Evolutionary conservation across 73 alveolate species (phyloP), one percentile per base, ranked within the genome.

Genomic region (Tetrahymena thermophila): DNA sequence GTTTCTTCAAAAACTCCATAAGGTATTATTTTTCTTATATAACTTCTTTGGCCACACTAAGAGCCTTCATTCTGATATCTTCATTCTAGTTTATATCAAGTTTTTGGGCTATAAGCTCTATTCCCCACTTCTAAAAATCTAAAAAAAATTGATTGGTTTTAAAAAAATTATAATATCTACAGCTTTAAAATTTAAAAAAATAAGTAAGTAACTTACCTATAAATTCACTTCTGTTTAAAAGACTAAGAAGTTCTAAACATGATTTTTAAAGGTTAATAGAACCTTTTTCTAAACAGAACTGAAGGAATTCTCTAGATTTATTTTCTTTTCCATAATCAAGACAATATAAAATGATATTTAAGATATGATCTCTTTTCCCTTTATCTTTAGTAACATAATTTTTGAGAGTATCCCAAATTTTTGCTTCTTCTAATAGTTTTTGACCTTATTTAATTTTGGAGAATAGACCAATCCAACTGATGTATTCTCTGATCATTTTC

Each of bases 401-500:
- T 34, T 95, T 43, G 34, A 95, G 93, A 83, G 93, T 23, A 25
- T 35, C 25, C 40, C 93, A 50, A 25, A 95, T 95, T 28, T 94
- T 94, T 17, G 95, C 84, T 31, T 95, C 55, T 31, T 95, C 96
- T 34, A 95, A 35, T 21, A 95, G 43, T 16, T 35, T 85, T 44
- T 95, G 85, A 42, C 96, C 96, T 84, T 57, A 43, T 85, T 95
- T 95, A n/a, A 94, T 85, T 44, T 94, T 40, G 21, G 95, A 43
- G 34, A 95, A 95, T 19, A 95, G 84, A 2, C 96, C 96, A 28
- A 95, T 95, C 96, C 96, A 95, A n/a, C 95, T 83, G 4, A 95
- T 85, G 84, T 95, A 95, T 57, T 95, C 96, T 95, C 96, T 44
- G 35, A 95, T 95, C 96, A 95, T 95, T 38, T 95, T 95, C 35